A percentile compares a stretch with the other conserved stretches of the same genome.
phyloP scores from a whole-genome alignment of 768 basidiomycete species.

The Serpula lacrymans region DNA sequence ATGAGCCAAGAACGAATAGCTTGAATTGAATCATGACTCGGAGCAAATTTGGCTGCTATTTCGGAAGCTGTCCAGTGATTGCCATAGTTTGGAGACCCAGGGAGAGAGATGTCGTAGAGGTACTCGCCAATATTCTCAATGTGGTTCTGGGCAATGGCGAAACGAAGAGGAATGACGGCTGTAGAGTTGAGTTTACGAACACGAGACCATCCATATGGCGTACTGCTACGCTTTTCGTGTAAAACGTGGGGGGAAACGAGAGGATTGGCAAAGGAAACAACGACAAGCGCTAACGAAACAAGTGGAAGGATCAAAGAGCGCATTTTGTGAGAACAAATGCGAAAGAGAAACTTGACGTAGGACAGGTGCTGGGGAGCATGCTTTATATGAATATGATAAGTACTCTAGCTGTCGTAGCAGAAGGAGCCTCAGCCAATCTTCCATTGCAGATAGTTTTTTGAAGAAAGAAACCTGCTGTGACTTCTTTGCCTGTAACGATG shows the following conservation, averaged over 20 bases:
- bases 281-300: neutral
- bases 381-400: no score
- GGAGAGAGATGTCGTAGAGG: conserved; percentile 34
- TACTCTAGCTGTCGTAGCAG: no score
- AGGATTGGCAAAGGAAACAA: neutral
- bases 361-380: no score
- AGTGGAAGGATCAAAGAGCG: neutral
- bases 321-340: neutral
- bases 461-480: no score
- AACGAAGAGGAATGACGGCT: conserved; percentile 27
- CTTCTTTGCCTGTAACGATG: no score
- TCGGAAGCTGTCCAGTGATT: conserved; percentile 31
- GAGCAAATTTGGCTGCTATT: conserved; percentile 29
- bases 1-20: conserved; percentile 31
- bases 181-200: conserved; percentile 30
- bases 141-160: conserved; percentile 34
- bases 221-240: conserved; percentile 32
- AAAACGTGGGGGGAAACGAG: conserved; percentile 39
- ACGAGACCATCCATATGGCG: conserved; percentile 35
- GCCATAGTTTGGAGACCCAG: conserved; percentile 31
- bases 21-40: conserved; percentile 19
- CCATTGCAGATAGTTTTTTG: no score
- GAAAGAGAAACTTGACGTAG: no score
- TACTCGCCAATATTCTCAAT: conserved; percentile 24
- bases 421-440: no score